phyloP scores from a whole-genome alignment of 2,329 filamentous ascomycete genomes.

The Thyridium curvatum region DNA sequence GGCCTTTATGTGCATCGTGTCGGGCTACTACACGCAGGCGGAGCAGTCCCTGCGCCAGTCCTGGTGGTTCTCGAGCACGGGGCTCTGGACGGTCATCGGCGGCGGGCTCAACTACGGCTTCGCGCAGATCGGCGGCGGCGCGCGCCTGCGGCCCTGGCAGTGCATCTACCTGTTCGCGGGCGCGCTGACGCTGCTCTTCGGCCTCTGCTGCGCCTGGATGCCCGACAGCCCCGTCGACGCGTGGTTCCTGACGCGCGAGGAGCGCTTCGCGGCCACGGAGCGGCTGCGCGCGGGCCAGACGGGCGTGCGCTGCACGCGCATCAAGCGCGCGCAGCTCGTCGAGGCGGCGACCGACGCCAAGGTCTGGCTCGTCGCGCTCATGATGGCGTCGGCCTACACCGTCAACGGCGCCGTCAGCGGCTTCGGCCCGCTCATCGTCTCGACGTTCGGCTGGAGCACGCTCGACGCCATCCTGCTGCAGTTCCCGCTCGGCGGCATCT shows the following conservation, averaged over 20 bases:
- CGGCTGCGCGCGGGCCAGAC: constrained; percentile 56
- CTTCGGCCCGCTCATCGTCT: constrained; percentile 67
- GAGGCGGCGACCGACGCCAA: constrained; percentile 56
- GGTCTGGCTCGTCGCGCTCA: constrained; percentile 56
- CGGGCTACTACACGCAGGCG: constrained; percentile 56
- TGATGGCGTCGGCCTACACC: constrained; percentile 66
- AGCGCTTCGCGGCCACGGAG: constrained; percentile 59
- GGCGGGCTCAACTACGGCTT: constrained; percentile 62
- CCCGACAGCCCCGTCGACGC: constrained; percentile 61
- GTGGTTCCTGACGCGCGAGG: constrained; percentile 60
- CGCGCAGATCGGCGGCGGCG: constrained; percentile 50
- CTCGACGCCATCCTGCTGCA: constrained; percentile 66
- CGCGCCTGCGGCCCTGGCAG: constrained; percentile 55
- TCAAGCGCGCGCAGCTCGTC: constrained; percentile 52
- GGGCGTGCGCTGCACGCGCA: constrained; percentile 52
- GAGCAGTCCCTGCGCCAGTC: constrained; percentile 60
- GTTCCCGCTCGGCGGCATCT: constrained; percentile 67
- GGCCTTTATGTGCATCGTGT: constrained; percentile 58
- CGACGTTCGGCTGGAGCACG: constrained; percentile 60
- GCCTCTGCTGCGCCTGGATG: constrained; percentile 56
- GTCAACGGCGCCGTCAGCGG: constrained; percentile 66
- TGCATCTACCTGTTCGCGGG: constrained; percentile 66
- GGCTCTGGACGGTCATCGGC: constrained; percentile 57
- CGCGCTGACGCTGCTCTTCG: constrained; percentile 56
- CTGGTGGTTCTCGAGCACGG: constrained; percentile 59